phyloP scores from a whole-genome alignment of 2,329 filamentous ascomycete species.

The Trichoderma simmonsii region DNA sequence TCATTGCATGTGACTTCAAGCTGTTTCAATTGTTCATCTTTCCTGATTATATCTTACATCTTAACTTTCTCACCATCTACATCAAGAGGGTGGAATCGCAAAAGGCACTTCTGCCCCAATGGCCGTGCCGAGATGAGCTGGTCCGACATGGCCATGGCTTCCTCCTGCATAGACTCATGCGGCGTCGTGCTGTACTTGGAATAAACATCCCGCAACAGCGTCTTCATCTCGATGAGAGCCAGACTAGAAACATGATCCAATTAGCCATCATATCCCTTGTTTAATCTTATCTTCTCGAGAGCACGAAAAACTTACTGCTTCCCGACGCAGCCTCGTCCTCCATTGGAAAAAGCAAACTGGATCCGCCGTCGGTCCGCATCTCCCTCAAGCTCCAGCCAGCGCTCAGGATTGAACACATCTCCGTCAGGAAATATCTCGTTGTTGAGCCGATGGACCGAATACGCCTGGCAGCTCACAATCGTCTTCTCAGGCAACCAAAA shows the following conservation, averaged over 20 bases:
- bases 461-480: conserved; percentile 60
- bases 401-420: conserved; percentile 72
- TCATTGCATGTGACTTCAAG: not conserved
- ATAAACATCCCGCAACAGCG: conserved; percentile 60
- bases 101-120: conserved; percentile 54
- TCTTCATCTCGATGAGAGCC: conserved; percentile 67
- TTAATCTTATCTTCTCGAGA: not conserved
- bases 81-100: conserved; percentile 45
- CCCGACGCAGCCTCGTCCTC: conserved; percentile 63
- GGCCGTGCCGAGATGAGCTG: conserved; percentile 66
- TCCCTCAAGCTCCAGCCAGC: conserved; percentile 74
- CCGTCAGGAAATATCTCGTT: conserved; percentile 72
- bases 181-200: conserved; percentile 54
- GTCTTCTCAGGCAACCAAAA: conserved; percentile 51
- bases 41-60: not conserved
- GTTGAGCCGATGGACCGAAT: conserved; percentile 58
- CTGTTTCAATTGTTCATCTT: not conserved
- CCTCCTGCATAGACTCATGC: conserved; percentile 51
- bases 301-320: conserved; percentile 56
- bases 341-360: conserved; percentile 65
- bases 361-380: conserved; percentile 65
- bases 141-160: conserved; percentile 62
- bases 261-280: not conserved
- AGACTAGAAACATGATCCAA: conserved; percentile 34
- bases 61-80: not conserved